Evolutionary conservation across 768 basidiomycete genomes (phyloP).

Genomic region (Neoboletus magnificus): DNA sequence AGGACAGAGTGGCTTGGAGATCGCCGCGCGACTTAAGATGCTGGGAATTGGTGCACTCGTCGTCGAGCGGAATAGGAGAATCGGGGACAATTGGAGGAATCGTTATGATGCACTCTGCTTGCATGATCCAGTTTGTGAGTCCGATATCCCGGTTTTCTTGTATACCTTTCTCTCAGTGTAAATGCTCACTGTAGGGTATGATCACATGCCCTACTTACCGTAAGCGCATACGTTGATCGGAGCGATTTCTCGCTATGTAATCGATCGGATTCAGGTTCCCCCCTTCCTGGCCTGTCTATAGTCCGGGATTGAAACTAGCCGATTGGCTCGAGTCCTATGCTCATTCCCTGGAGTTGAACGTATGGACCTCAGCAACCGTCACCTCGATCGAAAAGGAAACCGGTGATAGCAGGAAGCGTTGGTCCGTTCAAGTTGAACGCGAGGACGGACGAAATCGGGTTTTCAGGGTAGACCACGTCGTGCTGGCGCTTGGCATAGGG

Average conservation of each 20-base stretch:
- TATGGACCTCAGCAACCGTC: constrained; percentile 53
- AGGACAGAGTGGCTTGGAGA: constrained; percentile 52
- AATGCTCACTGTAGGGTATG: constrained; percentile 33
- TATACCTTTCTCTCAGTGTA: neutral
- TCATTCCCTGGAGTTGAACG: constrained; percentile 55
- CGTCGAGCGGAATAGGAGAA: constrained; percentile 24
- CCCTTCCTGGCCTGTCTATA: constrained; percentile 54
- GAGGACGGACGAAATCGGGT: constrained; percentile 33
- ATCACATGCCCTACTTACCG: constrained; percentile 56
- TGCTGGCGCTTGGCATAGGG: constrained; percentile 48
- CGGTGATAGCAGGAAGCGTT: constrained; percentile 35
- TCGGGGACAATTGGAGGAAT: constrained; percentile 33
- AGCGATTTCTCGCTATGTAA: neutral
- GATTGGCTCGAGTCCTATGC: constrained; percentile 69
- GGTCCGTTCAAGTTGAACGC: constrained; percentile 42
- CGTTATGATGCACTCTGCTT: constrained; percentile 29
- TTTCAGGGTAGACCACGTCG: constrained; percentile 47
- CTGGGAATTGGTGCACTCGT: constrained; percentile 19
- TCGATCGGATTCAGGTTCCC: constrained; percentile 44
- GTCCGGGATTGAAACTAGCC: constrained; percentile 55
- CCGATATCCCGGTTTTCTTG: neutral
- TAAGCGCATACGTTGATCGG: constrained; percentile 26
- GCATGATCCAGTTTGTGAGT: constrained; percentile 33
- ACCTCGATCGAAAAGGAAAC: constrained; percentile 25
- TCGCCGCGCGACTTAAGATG: constrained; percentile 53